These are phyloP conservation scores for Colletotrichum caudatum DNA, from an alignment of 2,329 filamentous ascomycete genomes.

Conservation along the genomic window DNA sequence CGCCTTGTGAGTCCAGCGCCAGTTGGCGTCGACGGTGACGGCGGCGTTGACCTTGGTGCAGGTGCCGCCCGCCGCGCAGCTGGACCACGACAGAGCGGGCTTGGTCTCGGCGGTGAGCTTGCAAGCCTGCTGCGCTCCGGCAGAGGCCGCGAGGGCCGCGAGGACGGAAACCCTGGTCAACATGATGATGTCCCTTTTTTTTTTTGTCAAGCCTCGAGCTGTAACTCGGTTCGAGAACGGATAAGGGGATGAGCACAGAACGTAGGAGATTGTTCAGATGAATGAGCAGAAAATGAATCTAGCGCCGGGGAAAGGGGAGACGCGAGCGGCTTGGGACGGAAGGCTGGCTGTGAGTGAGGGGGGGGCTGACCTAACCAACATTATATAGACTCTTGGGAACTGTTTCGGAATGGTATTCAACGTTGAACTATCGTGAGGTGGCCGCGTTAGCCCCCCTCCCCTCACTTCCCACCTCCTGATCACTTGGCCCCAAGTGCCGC, in stretches of 20 bases:
- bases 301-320: conserved; percentile 19
- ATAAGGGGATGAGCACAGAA: conserved; percentile 2
- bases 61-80: conserved; percentile 62
- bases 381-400: conserved; percentile 37
- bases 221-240: conserved; percentile 5
- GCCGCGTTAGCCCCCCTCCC: conserved; percentile 13
- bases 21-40: conserved; percentile 70
- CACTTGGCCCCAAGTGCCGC: neutral
- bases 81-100: conserved; percentile 65
- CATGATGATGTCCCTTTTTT: conserved; percentile 19
- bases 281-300: conserved; percentile 7
- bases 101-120: conserved; percentile 62
- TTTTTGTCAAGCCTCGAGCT: neutral
- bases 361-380: conserved; percentile 3
- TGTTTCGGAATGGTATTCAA: conserved; percentile 21
- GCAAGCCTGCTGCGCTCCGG: conserved; percentile 64
- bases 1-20: conserved; percentile 68
- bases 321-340: conserved; percentile 14
- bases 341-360: neutral
- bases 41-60: conserved; percentile 63
- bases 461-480: neutral
- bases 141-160: conserved; percentile 48
- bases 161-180: conserved; percentile 52
- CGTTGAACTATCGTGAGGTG: conserved; percentile 31
- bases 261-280: conserved; percentile 21